Conservation (phyloP, 2,329 filamentous ascomycete genomes). For the Trichoderma sp. region DNA sequence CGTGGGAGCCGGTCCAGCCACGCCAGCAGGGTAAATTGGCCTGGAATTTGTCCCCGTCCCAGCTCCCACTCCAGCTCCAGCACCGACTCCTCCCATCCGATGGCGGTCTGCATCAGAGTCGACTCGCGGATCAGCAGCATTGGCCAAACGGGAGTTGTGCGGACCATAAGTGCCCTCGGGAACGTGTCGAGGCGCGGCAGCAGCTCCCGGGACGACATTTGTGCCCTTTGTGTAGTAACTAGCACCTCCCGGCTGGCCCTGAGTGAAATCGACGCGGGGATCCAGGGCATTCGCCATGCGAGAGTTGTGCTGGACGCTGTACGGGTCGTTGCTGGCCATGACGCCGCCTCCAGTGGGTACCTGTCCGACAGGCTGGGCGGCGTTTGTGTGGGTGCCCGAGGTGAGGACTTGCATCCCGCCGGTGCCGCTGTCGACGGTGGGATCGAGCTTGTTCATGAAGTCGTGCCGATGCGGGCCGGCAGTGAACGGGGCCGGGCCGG, state of each 20-base stretch:
- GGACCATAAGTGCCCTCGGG: slow-evolving; percentile 20
- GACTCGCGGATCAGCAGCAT: slow-evolving; percentile 46
- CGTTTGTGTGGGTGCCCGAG: background rate
- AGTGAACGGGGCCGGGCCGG: slow-evolving; percentile 21
- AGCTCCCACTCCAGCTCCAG: background rate
- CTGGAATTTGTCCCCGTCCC: background rate
- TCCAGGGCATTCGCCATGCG: slow-evolving; percentile 44
- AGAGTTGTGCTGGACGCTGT: slow-evolving; percentile 31
- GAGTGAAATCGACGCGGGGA: slow-evolving; percentile 42
- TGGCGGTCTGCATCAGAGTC: slow-evolving; percentile 32
- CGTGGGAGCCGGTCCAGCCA: slow-evolving; percentile 18
- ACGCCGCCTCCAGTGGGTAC: background rate
- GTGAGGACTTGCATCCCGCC: slow-evolving; percentile 18
- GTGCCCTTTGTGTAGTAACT: slow-evolving; percentile 14
- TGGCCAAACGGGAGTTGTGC: slow-evolving; percentile 39
- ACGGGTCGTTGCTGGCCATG: slow-evolving; percentile 15
- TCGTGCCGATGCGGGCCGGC: slow-evolving; percentile 22
- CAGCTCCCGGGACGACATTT: background rate
- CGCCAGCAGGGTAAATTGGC: background rate
- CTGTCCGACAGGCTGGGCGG: background rate
- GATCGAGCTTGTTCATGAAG: slow-evolving; percentile 21
- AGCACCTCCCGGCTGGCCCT: background rate
- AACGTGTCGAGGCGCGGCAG: background rate
- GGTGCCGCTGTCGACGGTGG: slow-evolving; percentile 19
- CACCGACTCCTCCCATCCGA: background rate